Base-by-base conservation (phyloP, 805 yeast genomes). In the Hanseniaspora guilliermondii region DNA sequence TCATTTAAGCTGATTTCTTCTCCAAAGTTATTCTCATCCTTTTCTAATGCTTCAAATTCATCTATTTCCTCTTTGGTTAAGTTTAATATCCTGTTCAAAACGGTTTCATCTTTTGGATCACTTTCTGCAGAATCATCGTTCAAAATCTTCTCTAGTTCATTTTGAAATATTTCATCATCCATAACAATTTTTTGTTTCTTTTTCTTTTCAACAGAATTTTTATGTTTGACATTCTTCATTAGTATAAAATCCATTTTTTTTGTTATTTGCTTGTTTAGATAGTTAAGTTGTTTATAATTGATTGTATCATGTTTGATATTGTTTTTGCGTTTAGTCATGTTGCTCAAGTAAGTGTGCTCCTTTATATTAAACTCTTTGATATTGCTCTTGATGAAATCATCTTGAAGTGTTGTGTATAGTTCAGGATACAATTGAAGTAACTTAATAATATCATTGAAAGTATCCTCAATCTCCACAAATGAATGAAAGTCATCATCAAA, bases 401-500 rank as follows among this genome's bases (percentile, higher is more conserved):
- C 55, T 36, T 61, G 33, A 46, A 59, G 64, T 6, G 62, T 64
- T 2, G 73, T 74, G 39, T 76, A 72, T 2, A 85, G 56, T 17
- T 69, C 71, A 0, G 91, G 88, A 61, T 85, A 83, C 55, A 80
- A 62, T 49, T 72, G 70, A 4, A 87, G 68, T 53, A 97, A 70
- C 47, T 74, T 75, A 0, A 83, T 66, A 0, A 87, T 73, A 0
- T 87, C 87, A 30, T 68, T 61, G 61, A 89, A 94, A 3, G 91
- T 74, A 2, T 78, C 68, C 58, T 89, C 95, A 19, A 85, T 65
- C 62, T 85, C 93, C 61, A 82, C 87, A 7, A 78, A 27, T 17
- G 27, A 56, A 1, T 68, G 55, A 3, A 59, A 53, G 49, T 82
- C 62, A 38, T 65, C 64, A 3, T 58, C 58, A 47, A 78, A 82